Evolutionary conservation across 2,329 filamentous ascomycete genomes (phyloP).

Genomic region (Neofusicoccum parvum): DNA sequence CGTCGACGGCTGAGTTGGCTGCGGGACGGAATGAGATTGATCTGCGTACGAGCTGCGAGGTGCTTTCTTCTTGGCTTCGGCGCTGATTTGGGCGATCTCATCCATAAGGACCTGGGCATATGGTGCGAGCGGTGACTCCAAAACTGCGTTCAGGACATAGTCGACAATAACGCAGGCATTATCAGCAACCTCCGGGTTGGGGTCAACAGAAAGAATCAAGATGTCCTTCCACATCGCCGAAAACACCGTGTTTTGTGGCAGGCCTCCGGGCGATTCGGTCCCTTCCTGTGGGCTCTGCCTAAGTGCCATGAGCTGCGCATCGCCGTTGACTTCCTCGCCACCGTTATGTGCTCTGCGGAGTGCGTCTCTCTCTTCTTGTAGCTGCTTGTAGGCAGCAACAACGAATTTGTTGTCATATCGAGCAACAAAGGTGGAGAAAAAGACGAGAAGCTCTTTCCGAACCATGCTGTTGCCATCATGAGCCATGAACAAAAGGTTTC

Average conservation of each 20-base stretch:
- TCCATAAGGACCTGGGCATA: constrained; percentile 73
- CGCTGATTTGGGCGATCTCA: constrained; percentile 59
- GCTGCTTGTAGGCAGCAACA: constrained; percentile 87
- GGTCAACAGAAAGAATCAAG: constrained; percentile 87
- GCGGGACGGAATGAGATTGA: constrained; percentile 31
- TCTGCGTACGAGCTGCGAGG: constrained; percentile 55
- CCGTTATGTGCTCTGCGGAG: neutral
- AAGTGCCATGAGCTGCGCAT: constrained; percentile 43
- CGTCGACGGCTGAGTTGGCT: constrained; percentile 49
- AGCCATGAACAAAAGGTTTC: constrained; percentile 86
- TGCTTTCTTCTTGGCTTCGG: constrained; percentile 35
- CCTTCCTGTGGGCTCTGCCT: constrained; percentile 42
- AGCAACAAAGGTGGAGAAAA: constrained; percentile 87
- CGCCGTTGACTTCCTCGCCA: neutral
- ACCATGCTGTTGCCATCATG: constrained; percentile 94
- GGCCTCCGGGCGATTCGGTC: neutral
- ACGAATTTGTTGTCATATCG: constrained; percentile 92
- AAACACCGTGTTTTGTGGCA: constrained; percentile 84
- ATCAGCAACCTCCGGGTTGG: constrained; percentile 87
- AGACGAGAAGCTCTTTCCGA: constrained; percentile 87
- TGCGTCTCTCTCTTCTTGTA: constrained; percentile 59
- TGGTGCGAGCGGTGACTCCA: constrained; percentile 74
- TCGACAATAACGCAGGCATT: constrained; percentile 86
- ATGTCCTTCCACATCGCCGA: constrained; percentile 93
- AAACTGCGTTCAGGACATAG: constrained; percentile 74